phyloP scores from a whole-genome alignment of 2,329 filamentous ascomycete species.

The Sporothrix variecibatus region DNA sequence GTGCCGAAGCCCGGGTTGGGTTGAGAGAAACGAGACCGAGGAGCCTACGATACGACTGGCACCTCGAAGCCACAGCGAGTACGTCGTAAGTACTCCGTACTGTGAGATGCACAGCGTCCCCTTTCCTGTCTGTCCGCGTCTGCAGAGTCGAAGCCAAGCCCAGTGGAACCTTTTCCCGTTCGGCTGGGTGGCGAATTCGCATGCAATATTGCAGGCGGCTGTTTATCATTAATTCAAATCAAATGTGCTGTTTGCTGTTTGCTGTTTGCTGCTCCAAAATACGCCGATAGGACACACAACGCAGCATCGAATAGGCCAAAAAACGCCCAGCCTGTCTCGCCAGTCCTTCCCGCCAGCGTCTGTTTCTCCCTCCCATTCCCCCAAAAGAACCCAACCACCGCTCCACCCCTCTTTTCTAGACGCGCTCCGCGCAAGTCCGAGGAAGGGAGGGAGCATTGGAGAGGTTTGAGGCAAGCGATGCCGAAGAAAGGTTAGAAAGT shows the following conservation, averaged over 20 bases:
- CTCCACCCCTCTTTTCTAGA: not conserved
- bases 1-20: not conserved
- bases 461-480: not conserved
- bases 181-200: not conserved
- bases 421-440: slow-evolving; percentile 1
- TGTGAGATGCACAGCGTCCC: too few relatives aligned
- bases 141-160: not conserved
- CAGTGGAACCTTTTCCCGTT: slow-evolving; percentile 7
- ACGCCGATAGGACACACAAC: not conserved
- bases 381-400: not conserved
- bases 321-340: not conserved
- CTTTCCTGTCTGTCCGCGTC: not conserved
- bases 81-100: too few relatives aligned
- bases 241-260: not conserved
- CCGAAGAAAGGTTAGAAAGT: not conserved
- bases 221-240: not conserved
- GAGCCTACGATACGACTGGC: not conserved
- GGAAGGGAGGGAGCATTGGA: not conserved
- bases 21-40: not conserved
- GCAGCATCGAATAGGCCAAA: not conserved
- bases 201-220: not conserved
- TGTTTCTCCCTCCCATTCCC: not conserved
- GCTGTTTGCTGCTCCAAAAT: not conserved
- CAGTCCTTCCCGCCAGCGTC: not conserved
- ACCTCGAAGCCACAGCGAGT: not conserved